These are phyloP conservation scores for Plasmopara viticola DNA, from an alignment of 352 stramenopile species.

Conservation along the genomic window DNA sequence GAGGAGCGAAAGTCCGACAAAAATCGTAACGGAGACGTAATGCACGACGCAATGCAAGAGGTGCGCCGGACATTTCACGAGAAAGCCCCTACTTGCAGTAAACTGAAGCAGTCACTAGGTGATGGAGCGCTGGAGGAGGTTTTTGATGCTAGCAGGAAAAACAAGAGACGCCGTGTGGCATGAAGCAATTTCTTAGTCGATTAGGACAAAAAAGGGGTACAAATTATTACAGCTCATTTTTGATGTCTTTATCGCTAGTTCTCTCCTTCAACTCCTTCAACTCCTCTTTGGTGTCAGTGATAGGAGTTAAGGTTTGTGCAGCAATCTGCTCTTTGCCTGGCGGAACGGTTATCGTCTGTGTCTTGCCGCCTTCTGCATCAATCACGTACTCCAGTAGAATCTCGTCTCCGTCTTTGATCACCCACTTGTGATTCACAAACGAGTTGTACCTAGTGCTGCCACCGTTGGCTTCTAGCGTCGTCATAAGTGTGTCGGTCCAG, in stretches of 20 bases:
- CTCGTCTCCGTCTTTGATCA: conserved; percentile 43
- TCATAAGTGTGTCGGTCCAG: conserved; percentile 69
- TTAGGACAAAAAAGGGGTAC: not conserved
- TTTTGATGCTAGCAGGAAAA: conserved; percentile 39
- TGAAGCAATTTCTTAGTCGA: conserved; percentile 15
- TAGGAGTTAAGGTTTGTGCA: conserved; percentile 4
- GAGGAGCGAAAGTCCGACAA: conserved; percentile 63
- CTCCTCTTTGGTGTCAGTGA: conserved; percentile 1
- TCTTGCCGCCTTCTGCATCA: conserved; percentile 37
- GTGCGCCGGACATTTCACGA: conserved; percentile 72
- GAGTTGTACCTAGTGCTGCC: conserved; percentile 53
- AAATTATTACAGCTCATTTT: conserved; percentile 32
- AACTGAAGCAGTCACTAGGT: conserved; percentile 50
- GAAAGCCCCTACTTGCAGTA: conserved; percentile 62
- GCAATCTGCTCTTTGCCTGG: conserved; percentile 11
- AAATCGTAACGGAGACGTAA: conserved; percentile 9
- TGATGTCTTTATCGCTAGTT: conserved; percentile 13
- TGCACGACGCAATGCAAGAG: conserved; percentile 26
- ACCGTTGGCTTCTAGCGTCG: conserved; percentile 39
- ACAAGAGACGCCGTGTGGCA: conserved; percentile 55
- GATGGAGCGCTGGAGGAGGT: conserved; percentile 55
- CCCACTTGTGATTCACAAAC: conserved; percentile 64
- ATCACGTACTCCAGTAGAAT: conserved; percentile 53
- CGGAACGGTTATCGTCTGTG: conserved; percentile 45
- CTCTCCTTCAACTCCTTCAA: conserved; percentile 5